Evolutionary conservation across 768 basidiomycete species (phyloP), one percentile per base, ranked within the genome.

Genomic region (Chalciporus piperatus): DNA sequence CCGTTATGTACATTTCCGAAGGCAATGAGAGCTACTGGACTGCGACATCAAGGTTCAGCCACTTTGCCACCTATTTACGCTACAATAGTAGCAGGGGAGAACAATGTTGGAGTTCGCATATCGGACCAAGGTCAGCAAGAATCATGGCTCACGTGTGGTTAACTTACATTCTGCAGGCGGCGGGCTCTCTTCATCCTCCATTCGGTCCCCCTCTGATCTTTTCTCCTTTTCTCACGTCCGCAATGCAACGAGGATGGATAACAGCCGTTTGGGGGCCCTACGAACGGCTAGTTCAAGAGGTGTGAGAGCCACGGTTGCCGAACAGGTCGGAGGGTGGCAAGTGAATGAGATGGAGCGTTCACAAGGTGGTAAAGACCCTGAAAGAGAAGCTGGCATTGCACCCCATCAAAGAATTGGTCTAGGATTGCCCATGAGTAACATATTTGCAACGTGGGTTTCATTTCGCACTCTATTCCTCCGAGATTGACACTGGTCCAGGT

Each of bases 171-270:
- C 57, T 45, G 4, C 63, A 87, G 92, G 90, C 33, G 89, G 90
- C 3, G 91, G 92, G 1, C 76, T 94, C 8, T 64, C 71, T 40
- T 76, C 72, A 17, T 63, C 77, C 7, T 70, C 78, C 49, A 77
- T 89, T 45, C 75, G 74, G 52, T 76, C 76, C 1, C 83, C 91
- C 0, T 80, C 85, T 17, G 92, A 93, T 63, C 74, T 94, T 6
- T 92, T 92, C 69, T 94, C 92, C 4, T 94, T 95, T 72, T 93
- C 91, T 4, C 92, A 94, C 67, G 65, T 86, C 23, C 81, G 91
- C 10, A 91, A 92, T 61, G 82, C 86, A 1, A 73, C 81, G 19
- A 77, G 89, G 44, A 69, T 93, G 68, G 78, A 87, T 45, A 70
- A 79, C 59, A 77, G 82, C 16, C 80, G 88, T 8, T 66, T 92